Evolutionary conservation across 2,329 filamentous ascomycete genomes (phyloP), one percentile per base, ranked within the genome.

Genomic region (Colletotrichum kahawae): DNA sequence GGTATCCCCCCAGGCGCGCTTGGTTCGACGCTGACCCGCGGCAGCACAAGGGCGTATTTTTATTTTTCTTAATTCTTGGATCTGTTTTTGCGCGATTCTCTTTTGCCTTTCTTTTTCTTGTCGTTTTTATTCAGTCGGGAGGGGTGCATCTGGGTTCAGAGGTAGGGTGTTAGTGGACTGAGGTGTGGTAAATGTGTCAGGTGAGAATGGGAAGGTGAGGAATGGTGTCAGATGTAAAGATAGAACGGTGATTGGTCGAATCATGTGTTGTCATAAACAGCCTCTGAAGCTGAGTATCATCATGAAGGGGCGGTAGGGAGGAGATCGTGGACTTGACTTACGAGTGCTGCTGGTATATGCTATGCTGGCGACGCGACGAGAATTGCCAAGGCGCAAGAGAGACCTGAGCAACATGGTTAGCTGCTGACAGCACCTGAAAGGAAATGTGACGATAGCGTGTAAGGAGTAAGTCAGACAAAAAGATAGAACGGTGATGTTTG

Each of bases 261-360:
- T 85, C 83, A 85, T 78, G 2, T 21, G n/a, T 43, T 8, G 43
- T 87, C 85, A 87, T 87, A 87, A 87, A 87, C 85, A 87, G 85
- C 85, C 85, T 87, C 85, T 86, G 84, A 84, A 79, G 79, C 80
- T 74, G 67, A 68, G 63, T 81, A 80, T 86, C 84, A 86, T 87
- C 84, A 86, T 84, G 18, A n/a, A 43, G 86, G 82, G 29, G 65
- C 65, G 31, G 31, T 51, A 14, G 34, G 70, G 43, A 21, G n/a
- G 10, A 24, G 33, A 16, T 21, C 10, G 13, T 60, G 18, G 18
- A n/a, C 18, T 13, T 29, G 29, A 60, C 57, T 60, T 60, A 60
- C 57, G 27, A 18, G 16, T 31, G 21, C 18, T 2, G 10, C 9
- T 7, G 10, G 18, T 3, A n/a, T 1, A n/a, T 3, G 38, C 38